Conservation (phyloP, 2,329 filamentous ascomycete species). For the Epichloe uncinata region DNA sequence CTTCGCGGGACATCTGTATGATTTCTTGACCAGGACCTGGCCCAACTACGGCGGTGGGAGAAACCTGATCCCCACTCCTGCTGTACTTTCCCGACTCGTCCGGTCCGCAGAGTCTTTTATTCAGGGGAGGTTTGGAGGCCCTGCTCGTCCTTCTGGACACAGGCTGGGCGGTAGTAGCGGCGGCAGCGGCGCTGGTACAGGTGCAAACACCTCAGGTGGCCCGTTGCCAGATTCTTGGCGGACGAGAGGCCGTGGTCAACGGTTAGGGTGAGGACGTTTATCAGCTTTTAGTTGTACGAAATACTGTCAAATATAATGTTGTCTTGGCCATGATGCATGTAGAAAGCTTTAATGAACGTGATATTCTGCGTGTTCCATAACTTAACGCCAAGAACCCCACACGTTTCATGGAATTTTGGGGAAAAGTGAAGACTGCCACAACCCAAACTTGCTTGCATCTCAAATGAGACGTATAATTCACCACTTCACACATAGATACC, state of each 20-base stretch:
- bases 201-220: constrained; percentile 29
- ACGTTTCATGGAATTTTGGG: too few relatives aligned
- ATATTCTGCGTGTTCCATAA: too few relatives aligned
- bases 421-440: too few relatives aligned
- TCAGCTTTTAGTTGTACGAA: too few relatives aligned
- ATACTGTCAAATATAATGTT: too few relatives aligned
- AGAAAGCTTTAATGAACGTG: too few relatives aligned
- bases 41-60: constrained; percentile 76
- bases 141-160: constrained; percentile 23
- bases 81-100: constrained; percentile 56
- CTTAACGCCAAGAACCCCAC: too few relatives aligned
- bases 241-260: constrained; percentile 46
- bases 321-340: too few relatives aligned
- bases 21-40: constrained; percentile 80
- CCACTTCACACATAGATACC: too few relatives aligned
- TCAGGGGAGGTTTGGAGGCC: constrained; percentile 36
- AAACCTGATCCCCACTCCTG: constrained; percentile 64
- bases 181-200: constrained; percentile 9
- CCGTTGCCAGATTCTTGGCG: constrained; percentile 52
- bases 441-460: too few relatives aligned
- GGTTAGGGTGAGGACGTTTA: constrained; percentile 28
- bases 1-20: constrained; percentile 74
- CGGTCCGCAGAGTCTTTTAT: constrained; percentile 20
- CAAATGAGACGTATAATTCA: too few relatives aligned
- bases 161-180: constrained; percentile 17